phyloP scores from a whole-genome alignment of 2,329 filamentous ascomycete species.

The Nannizziopsis barbatae region DNA sequence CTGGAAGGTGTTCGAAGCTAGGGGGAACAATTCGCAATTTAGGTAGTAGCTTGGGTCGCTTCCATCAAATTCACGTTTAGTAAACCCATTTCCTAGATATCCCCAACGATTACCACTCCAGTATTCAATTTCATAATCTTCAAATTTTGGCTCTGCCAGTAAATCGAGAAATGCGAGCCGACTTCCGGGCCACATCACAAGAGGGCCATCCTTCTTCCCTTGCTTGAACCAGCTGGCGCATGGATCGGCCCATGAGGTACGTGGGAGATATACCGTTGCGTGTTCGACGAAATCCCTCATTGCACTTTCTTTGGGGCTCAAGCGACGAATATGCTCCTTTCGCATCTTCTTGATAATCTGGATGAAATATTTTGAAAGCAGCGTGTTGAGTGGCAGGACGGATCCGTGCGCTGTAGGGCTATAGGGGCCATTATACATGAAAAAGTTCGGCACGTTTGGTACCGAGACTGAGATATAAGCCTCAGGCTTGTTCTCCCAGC shows the following conservation, averaged over 20 bases:
- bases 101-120: slow-evolving; percentile 17
- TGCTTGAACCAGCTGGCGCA: slow-evolving; percentile 20
- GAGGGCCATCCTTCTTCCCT: slow-evolving; percentile 17
- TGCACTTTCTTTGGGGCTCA: slow-evolving; percentile 14
- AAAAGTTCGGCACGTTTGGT: slow-evolving; percentile 16
- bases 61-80: slow-evolving; percentile 11
- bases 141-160: slow-evolving; percentile 13
- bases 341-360: slow-evolving; percentile 16
- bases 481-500: slow-evolving; percentile 13
- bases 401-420: slow-evolving; percentile 15
- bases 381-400: slow-evolving; percentile 11
- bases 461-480: slow-evolving; percentile 14
- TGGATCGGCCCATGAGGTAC: slow-evolving; percentile 13
- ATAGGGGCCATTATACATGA: slow-evolving; percentile 16
- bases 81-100: slow-evolving; percentile 16
- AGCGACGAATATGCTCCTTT: slow-evolving; percentile 14
- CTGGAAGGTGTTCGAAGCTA: neutral
- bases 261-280: slow-evolving; percentile 12
- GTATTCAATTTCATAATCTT: slow-evolving; percentile 17
- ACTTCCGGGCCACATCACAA: slow-evolving; percentile 20
- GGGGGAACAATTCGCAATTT: slow-evolving; percentile 14
- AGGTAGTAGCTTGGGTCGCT: slow-evolving; percentile 15
- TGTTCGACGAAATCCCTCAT: slow-evolving; percentile 15
- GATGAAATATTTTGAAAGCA: slow-evolving; percentile 14
- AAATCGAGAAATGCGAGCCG: slow-evolving; percentile 17